phyloP scores from a whole-genome alignment of 2,329 filamentous ascomycete species.

The Colletotrichum sp. region DNA sequence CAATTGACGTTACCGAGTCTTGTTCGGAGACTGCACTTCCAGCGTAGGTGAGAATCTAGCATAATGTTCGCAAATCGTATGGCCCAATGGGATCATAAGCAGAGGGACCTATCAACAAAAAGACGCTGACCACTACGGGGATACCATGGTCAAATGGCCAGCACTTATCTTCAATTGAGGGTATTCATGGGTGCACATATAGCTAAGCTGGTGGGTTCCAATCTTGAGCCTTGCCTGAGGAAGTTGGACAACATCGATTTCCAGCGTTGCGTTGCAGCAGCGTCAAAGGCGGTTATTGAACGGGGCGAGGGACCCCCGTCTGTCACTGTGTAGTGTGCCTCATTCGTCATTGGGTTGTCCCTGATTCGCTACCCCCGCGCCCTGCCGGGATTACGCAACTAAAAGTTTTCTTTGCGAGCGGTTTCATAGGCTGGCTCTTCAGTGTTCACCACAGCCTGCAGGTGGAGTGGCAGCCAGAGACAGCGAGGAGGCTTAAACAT shows the following conservation, averaged over 20 bases:
- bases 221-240: background rate
- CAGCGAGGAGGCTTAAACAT: background rate
- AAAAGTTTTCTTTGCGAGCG: background rate
- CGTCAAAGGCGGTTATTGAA: background rate
- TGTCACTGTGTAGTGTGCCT: background rate
- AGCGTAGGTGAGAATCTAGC: background rate
- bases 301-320: background rate
- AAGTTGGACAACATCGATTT: background rate
- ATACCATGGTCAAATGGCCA: background rate
- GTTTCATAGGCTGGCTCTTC: background rate
- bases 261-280: background rate
- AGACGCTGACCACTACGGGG: background rate
- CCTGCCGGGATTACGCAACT: constrained; percentile 2
- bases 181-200: background rate
- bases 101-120: background rate
- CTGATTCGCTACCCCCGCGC: constrained; percentile 14
- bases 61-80: background rate
- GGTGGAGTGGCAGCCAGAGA: background rate
- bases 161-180: background rate
- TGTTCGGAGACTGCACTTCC: background rate
- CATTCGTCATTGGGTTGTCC: constrained; percentile 1
- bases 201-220: background rate
- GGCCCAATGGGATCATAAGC: background rate
- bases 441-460: background rate
- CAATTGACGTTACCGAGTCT: background rate